A percentile compares a stretch with the other conserved stretches of the same genome.
phyloP scores from a whole-genome alignment of 2,329 filamentous ascomycete genomes.

The Escovopsis weberi region DNA sequence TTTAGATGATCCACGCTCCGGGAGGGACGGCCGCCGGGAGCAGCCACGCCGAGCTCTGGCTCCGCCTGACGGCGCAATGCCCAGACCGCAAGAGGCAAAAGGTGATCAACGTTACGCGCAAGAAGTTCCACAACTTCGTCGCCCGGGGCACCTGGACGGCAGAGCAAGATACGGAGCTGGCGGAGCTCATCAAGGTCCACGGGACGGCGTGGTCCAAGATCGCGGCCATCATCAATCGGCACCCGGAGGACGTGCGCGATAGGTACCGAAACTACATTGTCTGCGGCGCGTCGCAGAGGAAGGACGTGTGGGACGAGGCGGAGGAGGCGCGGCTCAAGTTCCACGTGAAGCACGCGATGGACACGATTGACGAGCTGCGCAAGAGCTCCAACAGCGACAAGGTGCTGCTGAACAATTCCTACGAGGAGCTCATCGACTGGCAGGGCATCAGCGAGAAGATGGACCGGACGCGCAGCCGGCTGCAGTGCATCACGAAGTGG shows the following conservation, averaged over 20 bases:
- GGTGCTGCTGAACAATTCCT: slow-evolving; percentile 20
- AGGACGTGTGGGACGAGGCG: slow-evolving; percentile 42
- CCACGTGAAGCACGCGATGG: slow-evolving; percentile 38
- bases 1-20: slow-evolving; percentile 22
- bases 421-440: slow-evolving; percentile 50
- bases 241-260: slow-evolving; percentile 51
- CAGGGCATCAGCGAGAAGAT: slow-evolving; percentile 47
- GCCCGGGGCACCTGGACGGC: slow-evolving; percentile 32
- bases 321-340: slow-evolving; percentile 42
- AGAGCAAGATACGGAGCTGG: slow-evolving; percentile 23
- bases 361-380: slow-evolving; percentile 27
- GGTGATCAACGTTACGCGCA: slow-evolving; percentile 41
- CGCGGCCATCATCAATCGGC: slow-evolving; percentile 45
- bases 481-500: slow-evolving; percentile 59
- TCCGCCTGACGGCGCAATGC: slow-evolving; percentile 29
- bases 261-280: slow-evolving; percentile 55
- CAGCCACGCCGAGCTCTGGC: slow-evolving; percentile 33
- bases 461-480: slow-evolving; percentile 43
- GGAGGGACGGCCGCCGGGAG: slow-evolving; percentile 22
- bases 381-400: slow-evolving; percentile 2
- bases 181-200: slow-evolving; percentile 20
- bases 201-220: slow-evolving; percentile 47
- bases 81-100: slow-evolving; percentile 37
- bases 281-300: slow-evolving; percentile 37
- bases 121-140: slow-evolving; percentile 51